Base-by-base conservation (phyloP, 768 basidiomycete species). In the Chalciporus sphaerocephalus region DNA sequence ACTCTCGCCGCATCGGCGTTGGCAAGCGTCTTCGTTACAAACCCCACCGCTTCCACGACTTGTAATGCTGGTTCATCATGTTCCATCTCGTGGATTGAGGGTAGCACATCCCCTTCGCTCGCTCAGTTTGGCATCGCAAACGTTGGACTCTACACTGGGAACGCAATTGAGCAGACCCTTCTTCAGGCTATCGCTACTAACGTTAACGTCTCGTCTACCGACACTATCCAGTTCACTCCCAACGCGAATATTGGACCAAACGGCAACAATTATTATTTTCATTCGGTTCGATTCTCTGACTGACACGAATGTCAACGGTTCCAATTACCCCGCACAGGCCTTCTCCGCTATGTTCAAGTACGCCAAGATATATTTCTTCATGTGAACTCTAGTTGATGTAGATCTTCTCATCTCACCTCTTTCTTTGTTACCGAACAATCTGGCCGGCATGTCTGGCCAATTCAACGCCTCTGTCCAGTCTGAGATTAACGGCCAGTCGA, bases 301-400 rank as follows among this genome's bases (percentile, higher is more conserved):
- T 43, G 53, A 77, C 35, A 83, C 74, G 61, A 79, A 85, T 60
- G 38, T 22, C 57, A 59, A 2, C 60, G 75, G 44, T 66, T 83
- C 12, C 69, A 76, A 44, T 85, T n/a, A 70, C 68, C 76, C 75
- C 4, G 77, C 74, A 36, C 69, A 84, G 51, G 80, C 87, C 0
- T 94, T 91, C 73, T 89, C 88, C 6, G 76, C 90, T 52, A 78
- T 77, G 56, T 92, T 90, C 72, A 69, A 70, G 89, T 91, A 58
- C 52, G 83, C 20, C 37, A 16, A 15, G 36, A 43, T 30, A 10
- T 25, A 39, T 11, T 21, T 22, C 1, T 33, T 20, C 8, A 2
- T 24, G 2, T 18, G 5, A 37, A 30, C 13, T n/a, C 8, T 21
- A 20, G 44, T 34, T 13, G 20, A 44, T 33, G 18, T 15, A 12